Percentiles rank a stretch among this genome's conserved stretches.
Conservation (phyloP, 2,329 filamentous ascomycete species). For the Apiospora marii region DNA sequence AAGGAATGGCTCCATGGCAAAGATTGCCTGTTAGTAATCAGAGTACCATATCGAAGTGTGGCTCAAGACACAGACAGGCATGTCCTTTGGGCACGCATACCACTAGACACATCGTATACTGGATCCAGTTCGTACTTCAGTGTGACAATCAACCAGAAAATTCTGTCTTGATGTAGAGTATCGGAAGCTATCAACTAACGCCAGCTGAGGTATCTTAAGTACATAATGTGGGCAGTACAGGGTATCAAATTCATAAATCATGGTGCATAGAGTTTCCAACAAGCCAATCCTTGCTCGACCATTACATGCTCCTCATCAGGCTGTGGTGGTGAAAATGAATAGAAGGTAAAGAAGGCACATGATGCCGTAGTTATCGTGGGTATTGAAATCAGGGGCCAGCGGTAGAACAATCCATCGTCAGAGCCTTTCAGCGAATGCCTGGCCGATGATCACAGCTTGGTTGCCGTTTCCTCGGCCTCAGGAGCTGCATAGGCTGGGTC, state of each 20-base stretch:
- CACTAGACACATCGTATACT: not conserved
- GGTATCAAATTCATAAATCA: constrained; percentile 16
- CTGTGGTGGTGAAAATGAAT: not conserved
- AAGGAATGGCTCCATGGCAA: not conserved
- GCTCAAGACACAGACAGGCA: not conserved
- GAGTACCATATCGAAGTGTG: not conserved
- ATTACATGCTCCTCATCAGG: not conserved
- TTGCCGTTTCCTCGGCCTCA: not conserved
- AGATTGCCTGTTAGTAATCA: not conserved
- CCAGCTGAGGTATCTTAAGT: not conserved
- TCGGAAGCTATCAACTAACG: constrained; percentile 3
- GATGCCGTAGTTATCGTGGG: not conserved
- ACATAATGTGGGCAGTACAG: not conserved
- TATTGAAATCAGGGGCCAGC: not conserved
- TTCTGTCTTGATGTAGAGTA: not conserved
- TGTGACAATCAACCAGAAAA: not conserved
- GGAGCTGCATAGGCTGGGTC: not conserved
- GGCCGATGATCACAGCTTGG: not conserved
- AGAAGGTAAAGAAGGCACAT: not conserved
- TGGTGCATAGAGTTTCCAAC: not conserved
- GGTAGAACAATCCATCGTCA: not conserved
- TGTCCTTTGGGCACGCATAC: too few species aligned
- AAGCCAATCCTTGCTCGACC: not conserved
- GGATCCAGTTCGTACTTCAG: not conserved
- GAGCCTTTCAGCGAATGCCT: not conserved